These are phyloP conservation scores for Gossypium australe DNA, from an alignment of 345 rosid species.

Conservation along the genomic window DNA sequence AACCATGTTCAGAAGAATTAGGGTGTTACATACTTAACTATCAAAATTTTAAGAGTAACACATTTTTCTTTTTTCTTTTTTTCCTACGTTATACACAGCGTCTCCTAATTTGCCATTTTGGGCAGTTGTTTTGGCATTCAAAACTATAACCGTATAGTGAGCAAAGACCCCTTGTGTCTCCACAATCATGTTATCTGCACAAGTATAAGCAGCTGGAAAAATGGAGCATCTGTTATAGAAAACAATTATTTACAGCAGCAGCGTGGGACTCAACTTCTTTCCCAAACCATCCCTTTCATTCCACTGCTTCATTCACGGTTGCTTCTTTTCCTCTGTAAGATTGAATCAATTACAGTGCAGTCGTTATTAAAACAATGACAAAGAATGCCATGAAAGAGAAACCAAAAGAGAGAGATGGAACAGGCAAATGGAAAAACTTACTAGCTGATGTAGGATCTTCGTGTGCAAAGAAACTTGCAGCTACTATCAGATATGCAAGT, in stretches of 20 bases:
- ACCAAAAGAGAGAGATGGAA: neutral
- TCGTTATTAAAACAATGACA: neutral
- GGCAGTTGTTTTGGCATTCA: neutral
- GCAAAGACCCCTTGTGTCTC: neutral
- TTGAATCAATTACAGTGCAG: neutral
- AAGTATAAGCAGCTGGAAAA: constrained; percentile 2
- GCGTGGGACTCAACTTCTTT: neutral
- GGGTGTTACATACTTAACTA: neutral
- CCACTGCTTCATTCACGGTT: constrained; percentile 6
- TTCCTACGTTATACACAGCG: neutral
- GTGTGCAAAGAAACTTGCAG: constrained; percentile 80
- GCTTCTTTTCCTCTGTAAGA: constrained; percentile 24
- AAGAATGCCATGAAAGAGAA: neutral
- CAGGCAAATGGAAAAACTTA: constrained; percentile 7
- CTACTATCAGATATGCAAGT: constrained; percentile 67
- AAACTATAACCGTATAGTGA: neutral
- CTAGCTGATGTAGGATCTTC: constrained; percentile 37
- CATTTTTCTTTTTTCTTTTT: neutral
- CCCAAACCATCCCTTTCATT: neutral
- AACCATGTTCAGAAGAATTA: neutral
- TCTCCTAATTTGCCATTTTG: neutral
- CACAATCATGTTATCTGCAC: neutral
- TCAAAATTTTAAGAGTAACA: neutral
- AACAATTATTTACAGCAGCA: constrained; percentile 17
- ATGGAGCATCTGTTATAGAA: neutral